Evolutionary conservation across 768 basidiomycete genomes (phyloP).

Genomic region (Suillus weaverae): DNA sequence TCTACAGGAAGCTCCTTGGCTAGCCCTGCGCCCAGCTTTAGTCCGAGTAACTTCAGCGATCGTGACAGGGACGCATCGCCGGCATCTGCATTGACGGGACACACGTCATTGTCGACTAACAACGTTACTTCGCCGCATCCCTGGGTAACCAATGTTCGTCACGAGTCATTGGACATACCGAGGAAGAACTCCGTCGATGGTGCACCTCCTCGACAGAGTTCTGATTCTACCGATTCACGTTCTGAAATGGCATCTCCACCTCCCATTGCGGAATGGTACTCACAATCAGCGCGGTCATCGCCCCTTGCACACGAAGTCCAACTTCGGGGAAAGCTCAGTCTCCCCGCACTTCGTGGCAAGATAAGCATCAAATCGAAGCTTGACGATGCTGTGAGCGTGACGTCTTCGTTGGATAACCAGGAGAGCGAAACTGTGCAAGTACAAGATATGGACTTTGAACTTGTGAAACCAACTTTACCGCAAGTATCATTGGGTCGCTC

Average conservation of each 20-base stretch:
- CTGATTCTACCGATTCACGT: conserved; percentile 33
- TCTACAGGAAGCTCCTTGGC: conserved; percentile 4
- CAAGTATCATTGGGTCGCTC: conserved; percentile 40
- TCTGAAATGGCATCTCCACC: conserved; percentile 41
- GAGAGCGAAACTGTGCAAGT: conserved; percentile 68
- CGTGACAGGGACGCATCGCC: conserved; percentile 25
- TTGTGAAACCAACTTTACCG: conserved; percentile 61
- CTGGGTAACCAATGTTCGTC: conserved; percentile 12
- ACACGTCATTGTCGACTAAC: conserved; percentile 17
- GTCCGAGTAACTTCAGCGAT: conserved; percentile 12
- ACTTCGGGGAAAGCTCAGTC: conserved; percentile 63
- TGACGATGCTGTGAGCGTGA: conserved; percentile 32
- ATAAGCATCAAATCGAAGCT: conserved; percentile 25
- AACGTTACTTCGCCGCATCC: conserved; percentile 13
- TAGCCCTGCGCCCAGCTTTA: conserved; percentile 15
- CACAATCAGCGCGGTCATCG: conserved; percentile 28
- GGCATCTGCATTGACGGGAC: conserved; percentile 2
- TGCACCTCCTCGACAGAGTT: conserved; percentile 17
- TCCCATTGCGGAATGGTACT: conserved; percentile 39
- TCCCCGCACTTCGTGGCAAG: conserved; percentile 62
- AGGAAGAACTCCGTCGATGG: conserved; percentile 23
- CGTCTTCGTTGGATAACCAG: conserved; percentile 18
- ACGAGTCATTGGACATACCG: conserved; percentile 22
- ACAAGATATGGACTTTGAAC: conserved; percentile 80
- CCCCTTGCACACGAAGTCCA: conserved; percentile 30